Conservation (phyloP, 257 asterid genomes). For the Euphrasia confusa region DNA sequence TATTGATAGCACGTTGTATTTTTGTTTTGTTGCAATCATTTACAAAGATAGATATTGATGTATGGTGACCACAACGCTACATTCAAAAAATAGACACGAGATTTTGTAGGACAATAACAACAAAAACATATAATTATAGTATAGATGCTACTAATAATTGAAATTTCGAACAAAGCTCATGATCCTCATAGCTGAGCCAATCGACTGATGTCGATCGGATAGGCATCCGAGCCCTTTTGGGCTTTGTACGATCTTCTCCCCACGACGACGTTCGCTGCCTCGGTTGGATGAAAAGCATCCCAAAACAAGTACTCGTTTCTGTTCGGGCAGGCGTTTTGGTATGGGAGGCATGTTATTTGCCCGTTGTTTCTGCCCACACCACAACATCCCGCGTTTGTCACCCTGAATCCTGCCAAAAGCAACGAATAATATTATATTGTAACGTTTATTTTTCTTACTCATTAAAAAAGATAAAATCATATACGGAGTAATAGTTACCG, state of each 20-base stretch:
- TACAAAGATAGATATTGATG: no score
- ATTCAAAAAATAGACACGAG: no score
- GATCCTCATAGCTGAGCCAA: constrained; percentile 50
- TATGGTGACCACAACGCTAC: no score
- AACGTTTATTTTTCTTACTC: no score
- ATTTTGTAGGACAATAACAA: no score
- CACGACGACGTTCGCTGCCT: constrained; percentile 64
- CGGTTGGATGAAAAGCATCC: constrained; percentile 92
- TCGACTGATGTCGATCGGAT: constrained; percentile 73
- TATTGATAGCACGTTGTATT: no score
- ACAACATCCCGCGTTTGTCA: constrained; percentile 84
- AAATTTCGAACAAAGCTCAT: no score
- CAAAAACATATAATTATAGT: no score
- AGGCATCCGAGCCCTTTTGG: constrained; percentile 56
- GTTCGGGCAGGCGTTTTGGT: constrained; percentile 60
- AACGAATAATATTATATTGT: no score
- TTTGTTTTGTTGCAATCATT: no score
- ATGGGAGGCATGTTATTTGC: constrained; percentile 87
- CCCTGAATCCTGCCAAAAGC: constrained; percentile 51
- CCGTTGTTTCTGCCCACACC: constrained; percentile 96
- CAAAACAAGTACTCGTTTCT: constrained; percentile 65
- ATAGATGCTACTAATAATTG: no score
- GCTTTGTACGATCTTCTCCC: constrained; percentile 84
- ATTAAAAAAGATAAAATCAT: no score
- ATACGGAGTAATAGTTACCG: constrained; percentile 47